Evolutionary conservation across 164 flowering plant genomes (phyloP).

Genomic region (Euptelea pleiosperma): DNA sequence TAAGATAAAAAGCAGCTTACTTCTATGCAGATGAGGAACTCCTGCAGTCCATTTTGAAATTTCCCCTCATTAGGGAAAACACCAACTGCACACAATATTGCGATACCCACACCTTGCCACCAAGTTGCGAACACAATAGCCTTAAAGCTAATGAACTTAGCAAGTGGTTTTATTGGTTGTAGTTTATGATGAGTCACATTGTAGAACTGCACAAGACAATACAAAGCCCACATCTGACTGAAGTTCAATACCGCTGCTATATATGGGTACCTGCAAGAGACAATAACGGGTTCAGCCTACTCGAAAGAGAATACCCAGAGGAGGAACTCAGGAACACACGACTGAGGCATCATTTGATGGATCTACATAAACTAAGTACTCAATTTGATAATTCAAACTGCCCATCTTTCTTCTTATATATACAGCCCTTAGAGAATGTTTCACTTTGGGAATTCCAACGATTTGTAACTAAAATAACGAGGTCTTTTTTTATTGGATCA

Average conservation of each 20-base stretch:
- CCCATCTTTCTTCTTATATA: too few species aligned
- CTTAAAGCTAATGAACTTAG: constrained; percentile 90
- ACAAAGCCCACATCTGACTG: constrained; percentile 97
- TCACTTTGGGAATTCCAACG: too few species aligned
- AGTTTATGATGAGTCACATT: constrained; percentile 69
- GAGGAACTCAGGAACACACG: too few species aligned
- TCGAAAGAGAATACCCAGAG: background rate
- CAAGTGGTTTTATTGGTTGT: constrained; percentile 67
- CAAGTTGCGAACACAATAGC: constrained; percentile 95
- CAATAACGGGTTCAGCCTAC: background rate
- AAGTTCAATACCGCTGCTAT: constrained; percentile 78
- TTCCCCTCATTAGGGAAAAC: constrained; percentile 59
- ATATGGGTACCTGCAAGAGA: constrained; percentile 75
- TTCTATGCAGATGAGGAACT: constrained; percentile 85
- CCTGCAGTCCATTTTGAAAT: constrained; percentile 64
- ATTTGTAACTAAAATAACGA: too few species aligned
- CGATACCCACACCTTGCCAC: constrained; percentile 98
- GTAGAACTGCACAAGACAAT: constrained; percentile 89
- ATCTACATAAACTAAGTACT: too few species aligned
- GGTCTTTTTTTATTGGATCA: too few species aligned
- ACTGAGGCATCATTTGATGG: too few species aligned
- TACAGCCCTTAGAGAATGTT: too few species aligned
- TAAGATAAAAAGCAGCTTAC: constrained; percentile 34
- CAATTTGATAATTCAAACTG: too few species aligned
- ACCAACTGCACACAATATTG: constrained; percentile 47